Base-by-base conservation (phyloP, 2,329 filamentous ascomycete species). In the Huntiella omanensis region DNA sequence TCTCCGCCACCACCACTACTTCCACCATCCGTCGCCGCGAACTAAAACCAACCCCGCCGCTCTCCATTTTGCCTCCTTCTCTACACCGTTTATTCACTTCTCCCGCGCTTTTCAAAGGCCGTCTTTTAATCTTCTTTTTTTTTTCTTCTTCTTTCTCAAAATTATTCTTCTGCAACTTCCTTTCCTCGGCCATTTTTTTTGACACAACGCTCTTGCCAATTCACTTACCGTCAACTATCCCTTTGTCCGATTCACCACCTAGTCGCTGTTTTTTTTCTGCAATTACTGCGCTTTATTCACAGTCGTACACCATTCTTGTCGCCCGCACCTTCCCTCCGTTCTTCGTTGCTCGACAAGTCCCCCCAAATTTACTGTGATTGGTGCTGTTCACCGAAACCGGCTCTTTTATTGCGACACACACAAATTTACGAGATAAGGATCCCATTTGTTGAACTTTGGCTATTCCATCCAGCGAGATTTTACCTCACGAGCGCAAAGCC, bases 101-200 rank as follows among this genome's bases (percentile, higher is more conserved):
- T 8, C 1, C 22, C 5, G 22, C 22, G n/a, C 33, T 39, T 39
- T 33, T 5, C 22, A 28, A 28, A 28, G 22, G 22, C 22, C 8
- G 7, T 28, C 7, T 33, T 41, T 43, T 47, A 19, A n/a, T 43
- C 38, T 43, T 43, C 38, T 43, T 41, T 41, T 47, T 22, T 43
- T 16, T 41, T 47, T 22, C 39, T 16, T 19, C 36, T 38, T 47
- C 15, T 28, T 44, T 15, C 33, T 28, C 17, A 17, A 17, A 22
- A 39, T 36, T 6, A 33, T 19, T 48, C 33, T 40, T 19, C 17
- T 36, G 33, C n/a, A 38, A 33, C 19, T 37, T 17, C 28, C 15
- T 40, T 34, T 19, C 5, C 12, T 12, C 16, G 16, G 22, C 33
- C 13, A n/a, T n/a, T n/a, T 8, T 13, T 28, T 43, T 16, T 13